Evolutionary conservation across 441 rosid genomes (phyloP), one percentile per base, ranked within the genome.

Genomic region (Biscutella laevigata): DNA sequence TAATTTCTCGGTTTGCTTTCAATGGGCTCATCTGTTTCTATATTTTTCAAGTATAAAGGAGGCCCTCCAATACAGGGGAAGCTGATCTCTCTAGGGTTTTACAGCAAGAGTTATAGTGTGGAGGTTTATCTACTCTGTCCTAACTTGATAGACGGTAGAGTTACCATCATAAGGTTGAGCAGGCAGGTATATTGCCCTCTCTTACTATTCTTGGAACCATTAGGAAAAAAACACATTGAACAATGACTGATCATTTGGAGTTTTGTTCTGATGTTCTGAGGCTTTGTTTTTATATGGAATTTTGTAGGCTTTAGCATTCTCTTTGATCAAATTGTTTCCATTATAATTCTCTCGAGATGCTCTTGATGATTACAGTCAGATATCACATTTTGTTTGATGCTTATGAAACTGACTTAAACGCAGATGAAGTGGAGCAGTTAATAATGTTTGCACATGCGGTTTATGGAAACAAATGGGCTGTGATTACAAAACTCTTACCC

Each of bases 91-190:
- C 83, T 79, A 69, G 95, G 97, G 57, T 46, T 62, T 71, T 53
- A 39, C 56, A 66, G 59, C 53, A 84, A 73, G 69, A 84, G 69
- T 42, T 82, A 67, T 55, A 71, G 57, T 49, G 95, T 92, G 38
- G 99, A 92, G 82, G 95, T 92, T 72, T 92, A 77, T 58, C 94
- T 80, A 1, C 95, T 92, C 38, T 53, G 78, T 62, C 88, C 88
- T 37, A 79, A 63, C 57, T 59, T 92, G 75, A 71, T 79, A 46
- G 95, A 92, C 73, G 67, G 86, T 54, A 74, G 83, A 57, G 92
- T 88, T 68, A 69, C 77, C 21, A 41, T 53, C 6, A 57, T 86
- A 44, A 64, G 64, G 66, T 44, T 92, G 59, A 84, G 96, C 77
- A 86, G 66, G 73, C 86, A 88, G 85, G 99, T 92, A 79, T 24